Percentiles rank a stretch among this genome's conserved stretches.
Evolutionary conservation across 768 basidiomycete species (phyloP).

Genomic region (Hypsizygus marmoreus): DNA sequence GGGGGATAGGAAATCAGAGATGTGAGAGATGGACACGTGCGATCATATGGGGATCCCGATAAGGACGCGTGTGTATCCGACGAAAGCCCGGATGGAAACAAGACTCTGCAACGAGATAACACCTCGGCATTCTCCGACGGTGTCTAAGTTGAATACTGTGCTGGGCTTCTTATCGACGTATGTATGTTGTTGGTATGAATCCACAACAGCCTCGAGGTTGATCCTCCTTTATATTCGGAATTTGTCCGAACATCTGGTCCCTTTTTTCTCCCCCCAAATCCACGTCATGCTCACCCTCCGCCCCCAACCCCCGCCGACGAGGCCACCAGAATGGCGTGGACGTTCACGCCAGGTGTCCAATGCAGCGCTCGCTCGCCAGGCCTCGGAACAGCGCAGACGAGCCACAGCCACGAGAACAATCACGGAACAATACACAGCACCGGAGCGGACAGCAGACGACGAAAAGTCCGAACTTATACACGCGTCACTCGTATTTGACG

Average conservation of each 20-base stretch:
- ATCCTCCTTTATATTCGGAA: conserved; percentile 15
- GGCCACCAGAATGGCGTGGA: conserved; percentile 2
- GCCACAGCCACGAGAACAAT: background rate
- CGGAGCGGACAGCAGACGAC: background rate
- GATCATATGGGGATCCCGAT: background rate
- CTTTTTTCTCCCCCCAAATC: conserved; percentile 9
- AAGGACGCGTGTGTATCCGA: conserved; percentile 7
- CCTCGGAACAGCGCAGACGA: conserved; percentile 41
- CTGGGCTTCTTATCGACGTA: conserved; percentile 4
- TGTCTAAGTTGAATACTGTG: no score
- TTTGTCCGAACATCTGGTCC: conserved; percentile 6
- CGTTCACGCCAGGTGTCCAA: conserved; percentile 32
- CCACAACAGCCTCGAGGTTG: conserved; percentile 20
- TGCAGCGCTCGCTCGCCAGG: conserved; percentile 43
- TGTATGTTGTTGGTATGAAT: background rate
- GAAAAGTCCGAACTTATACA: conserved; percentile 3
- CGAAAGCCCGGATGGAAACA: background rate
- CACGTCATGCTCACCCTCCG: conserved; percentile 18
- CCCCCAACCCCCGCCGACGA: conserved; percentile 9
- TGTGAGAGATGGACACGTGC: background rate
- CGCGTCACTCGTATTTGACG: background rate
- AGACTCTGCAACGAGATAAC: background rate
- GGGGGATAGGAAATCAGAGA: background rate
- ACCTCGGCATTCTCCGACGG: background rate
- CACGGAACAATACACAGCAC: background rate